These are phyloP conservation scores for Sphagnum magellanicum DNA, from an alignment of 228 moss, liverwort and hornwort species.

Conservation along the genomic window DNA sequence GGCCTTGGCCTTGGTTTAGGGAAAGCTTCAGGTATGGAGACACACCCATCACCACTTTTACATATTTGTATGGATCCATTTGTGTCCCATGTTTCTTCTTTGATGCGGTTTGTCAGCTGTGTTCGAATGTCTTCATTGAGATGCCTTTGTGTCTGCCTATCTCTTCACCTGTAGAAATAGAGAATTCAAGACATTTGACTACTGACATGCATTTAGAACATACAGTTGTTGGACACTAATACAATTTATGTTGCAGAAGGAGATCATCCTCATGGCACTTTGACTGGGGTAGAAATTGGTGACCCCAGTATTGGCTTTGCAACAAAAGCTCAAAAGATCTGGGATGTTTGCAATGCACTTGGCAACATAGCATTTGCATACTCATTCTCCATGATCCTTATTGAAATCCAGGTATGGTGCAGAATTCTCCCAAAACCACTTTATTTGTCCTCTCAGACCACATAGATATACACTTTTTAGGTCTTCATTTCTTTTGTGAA, in stretches of 20 bases:
- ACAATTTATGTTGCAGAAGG: constrained; percentile 20
- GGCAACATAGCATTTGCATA: constrained; percentile 87
- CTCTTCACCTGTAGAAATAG: no score
- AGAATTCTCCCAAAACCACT: not conserved
- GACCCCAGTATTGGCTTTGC: not conserved
- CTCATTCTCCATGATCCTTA: constrained; percentile 82
- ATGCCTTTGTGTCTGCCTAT: no score
- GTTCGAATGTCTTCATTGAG: not conserved
- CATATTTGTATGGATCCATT: not conserved
- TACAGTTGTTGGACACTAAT: not conserved
- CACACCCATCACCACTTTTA: no score
- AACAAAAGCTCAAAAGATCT: constrained; percentile 40
- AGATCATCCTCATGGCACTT: constrained; percentile 36
- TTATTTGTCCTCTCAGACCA: not conserved
- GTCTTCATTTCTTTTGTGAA: not conserved
- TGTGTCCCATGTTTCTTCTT: not conserved
- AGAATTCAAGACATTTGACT: not conserved
- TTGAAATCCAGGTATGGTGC: constrained; percentile 59
- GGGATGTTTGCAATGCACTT: constrained; percentile 67
- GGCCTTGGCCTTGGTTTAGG: constrained; percentile 64
- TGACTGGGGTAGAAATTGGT: constrained; percentile 26
- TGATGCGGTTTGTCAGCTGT: not conserved
- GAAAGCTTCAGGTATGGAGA: constrained; percentile 25
- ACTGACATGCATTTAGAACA: not conserved
- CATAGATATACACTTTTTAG: not conserved